These are phyloP conservation scores for Bruguiera hainesii DNA, from an alignment of 441 rosid genomes.

Conservation along the genomic window DNA sequence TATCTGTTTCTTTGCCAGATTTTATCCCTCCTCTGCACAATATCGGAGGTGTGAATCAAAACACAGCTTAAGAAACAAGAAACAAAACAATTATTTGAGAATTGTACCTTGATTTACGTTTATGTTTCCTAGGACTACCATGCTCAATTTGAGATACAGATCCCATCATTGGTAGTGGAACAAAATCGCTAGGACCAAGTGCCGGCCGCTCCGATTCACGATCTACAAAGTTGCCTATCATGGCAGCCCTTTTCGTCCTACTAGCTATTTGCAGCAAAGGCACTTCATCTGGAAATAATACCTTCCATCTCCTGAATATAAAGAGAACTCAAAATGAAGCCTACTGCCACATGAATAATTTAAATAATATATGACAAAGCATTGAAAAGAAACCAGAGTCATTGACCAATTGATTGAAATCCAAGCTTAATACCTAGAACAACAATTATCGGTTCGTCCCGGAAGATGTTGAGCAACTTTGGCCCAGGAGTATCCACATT, in stretches of 20 bases:
- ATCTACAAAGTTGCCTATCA: constrained; percentile 77
- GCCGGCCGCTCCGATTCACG: constrained; percentile 75
- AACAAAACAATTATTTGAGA: neutral
- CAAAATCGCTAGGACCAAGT: constrained; percentile 54
- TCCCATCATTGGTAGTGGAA: constrained; percentile 32
- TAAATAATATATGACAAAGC: neutral
- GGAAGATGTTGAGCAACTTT: constrained; percentile 60
- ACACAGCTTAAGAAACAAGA: neutral
- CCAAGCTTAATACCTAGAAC: constrained; percentile 52
- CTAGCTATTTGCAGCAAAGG: constrained; percentile 56
- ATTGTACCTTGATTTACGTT: constrained; percentile 47
- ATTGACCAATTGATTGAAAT: constrained; percentile 9
- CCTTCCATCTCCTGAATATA: constrained; percentile 69
- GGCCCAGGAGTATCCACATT: constrained; percentile 72
- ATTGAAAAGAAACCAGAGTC: neutral
- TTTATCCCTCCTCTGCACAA: constrained; percentile 26
- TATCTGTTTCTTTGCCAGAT: constrained; percentile 26
- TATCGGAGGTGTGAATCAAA: constrained; percentile 13
- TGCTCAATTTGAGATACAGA: constrained; percentile 31
- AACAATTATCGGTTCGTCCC: constrained; percentile 78
- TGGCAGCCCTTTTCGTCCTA: constrained; percentile 42
- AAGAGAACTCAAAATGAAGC: constrained; percentile 5
- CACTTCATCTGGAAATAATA: constrained; percentile 56
- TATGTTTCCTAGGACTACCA: constrained; percentile 30
- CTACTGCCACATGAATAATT: neutral